These are phyloP conservation scores for Aphanocladium album DNA, from an alignment of 2,329 filamentous ascomycete species.

Conservation along the genomic window DNA sequence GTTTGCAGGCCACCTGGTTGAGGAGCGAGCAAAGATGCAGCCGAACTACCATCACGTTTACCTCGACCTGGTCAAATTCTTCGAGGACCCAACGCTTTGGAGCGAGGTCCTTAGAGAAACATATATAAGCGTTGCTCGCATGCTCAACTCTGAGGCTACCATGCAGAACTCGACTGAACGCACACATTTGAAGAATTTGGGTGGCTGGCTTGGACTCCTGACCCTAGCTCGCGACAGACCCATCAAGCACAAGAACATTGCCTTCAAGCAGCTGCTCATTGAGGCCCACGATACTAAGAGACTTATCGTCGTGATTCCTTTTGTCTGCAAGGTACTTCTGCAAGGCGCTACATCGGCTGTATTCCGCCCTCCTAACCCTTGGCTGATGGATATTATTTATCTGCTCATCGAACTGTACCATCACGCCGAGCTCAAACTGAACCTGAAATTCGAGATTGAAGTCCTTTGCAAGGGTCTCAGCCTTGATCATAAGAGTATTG, in stretches of 20 bases:
- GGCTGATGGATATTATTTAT: constrained; percentile 93
- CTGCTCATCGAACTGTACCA: constrained; percentile 92
- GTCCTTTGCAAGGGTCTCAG: constrained; percentile 90
- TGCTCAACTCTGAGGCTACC: constrained; percentile 86
- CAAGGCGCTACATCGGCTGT: constrained; percentile 81
- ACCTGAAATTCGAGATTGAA: constrained; percentile 97
- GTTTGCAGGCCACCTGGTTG: constrained; percentile 93
- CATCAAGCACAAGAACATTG: constrained; percentile 93
- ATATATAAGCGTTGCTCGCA: constrained; percentile 75
- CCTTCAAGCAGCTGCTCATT: constrained; percentile 90
- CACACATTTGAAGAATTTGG: constrained; percentile 86
- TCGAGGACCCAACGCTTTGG: constrained; percentile 76
- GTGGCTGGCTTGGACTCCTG: constrained; percentile 86
- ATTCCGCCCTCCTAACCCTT: constrained; percentile 92
- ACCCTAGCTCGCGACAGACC: constrained; percentile 92
- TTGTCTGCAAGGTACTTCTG: constrained; percentile 91
- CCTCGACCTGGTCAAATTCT: constrained; percentile 78
- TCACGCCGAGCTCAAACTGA: constrained; percentile 87
- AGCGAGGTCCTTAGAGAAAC: constrained; percentile 89
- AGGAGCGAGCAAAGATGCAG: constrained; percentile 94
- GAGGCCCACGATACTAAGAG: constrained; percentile 92
- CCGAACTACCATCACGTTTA: constrained; percentile 95
- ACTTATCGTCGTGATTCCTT: constrained; percentile 87
- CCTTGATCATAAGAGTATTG: constrained; percentile 87
- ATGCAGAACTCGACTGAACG: constrained; percentile 80